A percentile compares a stretch with the other conserved stretches of the same genome.
Conservation (phyloP, 805 yeast genomes). For the Spencermartinsiella europaea region DNA sequence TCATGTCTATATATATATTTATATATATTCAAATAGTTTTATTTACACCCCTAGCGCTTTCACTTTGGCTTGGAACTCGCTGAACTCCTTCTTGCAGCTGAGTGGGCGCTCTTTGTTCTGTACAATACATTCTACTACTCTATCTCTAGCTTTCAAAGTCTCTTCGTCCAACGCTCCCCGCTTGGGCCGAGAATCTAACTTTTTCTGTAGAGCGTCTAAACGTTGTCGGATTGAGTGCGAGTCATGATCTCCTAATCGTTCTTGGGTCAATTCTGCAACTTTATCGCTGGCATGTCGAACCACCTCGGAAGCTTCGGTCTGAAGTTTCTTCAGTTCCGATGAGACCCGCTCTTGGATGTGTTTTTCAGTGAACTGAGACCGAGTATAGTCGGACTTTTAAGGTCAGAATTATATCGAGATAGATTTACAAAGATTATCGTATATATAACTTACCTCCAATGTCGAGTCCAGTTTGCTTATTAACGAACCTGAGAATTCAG, state of each 20-base stretch:
- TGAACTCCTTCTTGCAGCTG: conserved; percentile 30
- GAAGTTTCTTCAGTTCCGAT: conserved; percentile 29
- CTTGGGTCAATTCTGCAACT: conserved; percentile 14
- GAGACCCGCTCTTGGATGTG: conserved; percentile 33
- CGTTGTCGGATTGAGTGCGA: conserved; percentile 23
- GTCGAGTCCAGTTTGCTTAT: conserved; percentile 29
- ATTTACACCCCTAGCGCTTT: not conserved
- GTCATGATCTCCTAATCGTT: conserved; percentile 17
- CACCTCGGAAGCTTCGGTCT: conserved; percentile 26
- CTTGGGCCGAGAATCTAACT: conserved; percentile 29
- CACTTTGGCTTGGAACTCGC: conserved; percentile 21
- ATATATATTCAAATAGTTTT: not conserved
- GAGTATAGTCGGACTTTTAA: conserved; percentile 33
- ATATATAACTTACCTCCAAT: conserved; percentile 22
- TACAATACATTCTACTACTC: conserved; percentile 28
- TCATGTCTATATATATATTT: not conserved
- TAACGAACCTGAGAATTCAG: conserved; percentile 30
- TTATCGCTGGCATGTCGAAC: conserved; percentile 20
- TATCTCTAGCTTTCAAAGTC: conserved; percentile 25
- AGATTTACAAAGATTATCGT: not conserved
- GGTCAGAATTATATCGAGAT: not conserved
- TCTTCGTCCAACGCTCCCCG: conserved; percentile 27
- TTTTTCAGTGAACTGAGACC: conserved; percentile 30
- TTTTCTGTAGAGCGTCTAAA: conserved; percentile 27
- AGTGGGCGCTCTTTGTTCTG: conserved; percentile 29